Evolutionary conservation across 345 rosid genomes (phyloP).

Genomic region (Arabidopsis suecica): DNA sequence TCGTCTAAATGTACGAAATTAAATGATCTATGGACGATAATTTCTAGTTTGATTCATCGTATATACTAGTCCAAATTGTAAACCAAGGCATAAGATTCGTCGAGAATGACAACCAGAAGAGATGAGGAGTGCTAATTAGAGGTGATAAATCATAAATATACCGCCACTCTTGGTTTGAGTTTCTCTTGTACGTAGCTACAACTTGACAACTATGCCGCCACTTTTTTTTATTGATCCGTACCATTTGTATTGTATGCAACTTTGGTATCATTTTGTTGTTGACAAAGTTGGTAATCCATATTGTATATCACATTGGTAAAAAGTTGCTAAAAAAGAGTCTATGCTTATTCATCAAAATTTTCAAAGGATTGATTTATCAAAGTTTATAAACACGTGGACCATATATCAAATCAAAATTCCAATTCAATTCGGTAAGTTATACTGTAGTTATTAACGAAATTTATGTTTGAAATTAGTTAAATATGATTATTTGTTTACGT

Average conservation of each 20-base stretch:
- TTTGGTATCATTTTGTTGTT: background rate
- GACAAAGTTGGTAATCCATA: background rate
- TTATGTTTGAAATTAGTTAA: background rate
- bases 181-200: background rate
- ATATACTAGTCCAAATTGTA: background rate
- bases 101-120: too few species aligned
- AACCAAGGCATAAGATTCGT: too few species aligned
- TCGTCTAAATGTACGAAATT: background rate
- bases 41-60: background rate
- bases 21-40: background rate
- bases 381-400: conserved; percentile 10
- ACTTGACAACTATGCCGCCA: background rate
- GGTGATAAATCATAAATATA: background rate
- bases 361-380: conserved; percentile 13
- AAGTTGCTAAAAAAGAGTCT: background rate
- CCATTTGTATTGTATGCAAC: background rate
- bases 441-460: background rate
- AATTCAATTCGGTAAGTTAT: background rate
- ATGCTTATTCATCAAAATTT: background rate
- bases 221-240: background rate
- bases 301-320: background rate
- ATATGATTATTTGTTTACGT: conserved; percentile 1
- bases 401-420: background rate
- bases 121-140: too few species aligned
- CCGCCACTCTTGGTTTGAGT: background rate